Evolutionary conservation across 148 eudicot species (phyloP), one percentile per base, ranked within the genome.

Genomic region (Rhododendron kiyosumense): DNA sequence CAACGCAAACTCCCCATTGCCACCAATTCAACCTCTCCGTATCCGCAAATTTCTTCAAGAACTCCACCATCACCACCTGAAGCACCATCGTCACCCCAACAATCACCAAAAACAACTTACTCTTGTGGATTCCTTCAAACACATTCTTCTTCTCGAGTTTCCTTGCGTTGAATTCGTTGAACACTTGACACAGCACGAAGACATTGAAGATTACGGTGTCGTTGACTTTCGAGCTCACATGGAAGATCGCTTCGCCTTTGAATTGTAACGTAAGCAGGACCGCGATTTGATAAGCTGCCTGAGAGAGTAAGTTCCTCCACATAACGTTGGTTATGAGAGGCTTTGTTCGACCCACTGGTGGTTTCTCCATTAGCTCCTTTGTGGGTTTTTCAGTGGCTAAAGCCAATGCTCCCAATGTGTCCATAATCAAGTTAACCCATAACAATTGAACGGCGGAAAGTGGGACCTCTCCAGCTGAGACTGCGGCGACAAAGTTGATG

Each of bases 21-120:
- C 85, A 75, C 87, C 85, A 81, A 38, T 67, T 51, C 45, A 88
- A 65, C 54, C 89, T 61, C 61, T 84, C 85, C 30, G 89, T 88
- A 73, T 51, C 61, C 1, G 87, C 89, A 85, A 61, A 85, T 15
- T 78, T 85, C 71, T 88, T 81, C 83, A 85, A 28, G 63, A 61
- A 82, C 78, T 88, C 89, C 82, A 88, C 89, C 89, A 88, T 85
- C 71, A 88, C 79, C 69, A 82, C 87, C 24, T 88, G 89, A 41
- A 85, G 73, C 14, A 85, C 78, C 1, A 88, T 45, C 3, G 83
- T 88, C 15, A 63, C 51, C 22, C 82, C 85, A 17, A 85, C 15
- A 15, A 85, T 88, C 48, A 84, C 87, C 41, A 83, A 34, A 49
- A 88, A 88, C 59, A 88, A 24, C 61, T 46, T 85, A 17, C 82